These are phyloP conservation scores for Neurospora sp. DNA, from an alignment of 2,329 filamentous ascomycete species.

Conservation along the genomic window DNA sequence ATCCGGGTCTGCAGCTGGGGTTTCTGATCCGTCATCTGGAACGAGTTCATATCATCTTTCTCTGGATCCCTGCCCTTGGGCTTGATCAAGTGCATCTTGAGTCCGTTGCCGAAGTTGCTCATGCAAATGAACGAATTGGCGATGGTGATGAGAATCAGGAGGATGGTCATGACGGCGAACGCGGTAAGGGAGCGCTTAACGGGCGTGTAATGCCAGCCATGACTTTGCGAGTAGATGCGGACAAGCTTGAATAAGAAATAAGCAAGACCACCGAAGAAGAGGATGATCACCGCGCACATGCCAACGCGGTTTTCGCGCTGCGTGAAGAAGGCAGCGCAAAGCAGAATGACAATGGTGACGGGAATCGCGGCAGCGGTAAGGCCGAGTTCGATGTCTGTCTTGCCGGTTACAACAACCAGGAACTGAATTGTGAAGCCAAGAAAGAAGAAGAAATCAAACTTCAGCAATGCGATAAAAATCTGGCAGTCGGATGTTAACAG, in stretches of 20 bases:
- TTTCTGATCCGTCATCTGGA: conserved; percentile 48
- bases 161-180: conserved; percentile 86
- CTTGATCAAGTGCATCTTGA: conserved; percentile 74
- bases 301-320: conserved; percentile 71
- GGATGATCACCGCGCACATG: conserved; percentile 67
- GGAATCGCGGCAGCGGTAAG: conserved; percentile 85
- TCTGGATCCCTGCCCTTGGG: conserved; percentile 36
- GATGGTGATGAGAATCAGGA: conserved; percentile 83
- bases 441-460: conserved; percentile 99
- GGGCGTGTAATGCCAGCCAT: conserved; percentile 55
- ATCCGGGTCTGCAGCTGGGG: conserved; percentile 43
- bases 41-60: conserved; percentile 46
- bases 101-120: conserved; percentile 77
- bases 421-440: conserved; percentile 98
- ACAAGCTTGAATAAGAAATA: conserved; percentile 99
- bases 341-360: conserved; percentile 78
- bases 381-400: conserved; percentile 64
- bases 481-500: conserved; percentile 27
- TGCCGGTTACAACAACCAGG: conserved; percentile 73
- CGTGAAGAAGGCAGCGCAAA: conserved; percentile 77
- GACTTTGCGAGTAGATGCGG: conserved; percentile 72
- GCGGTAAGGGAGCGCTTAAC: conserved; percentile 81
- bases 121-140: conserved; percentile 79
- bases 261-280: conserved; percentile 80
- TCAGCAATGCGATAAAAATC: conserved; percentile 96